These are phyloP conservation scores for Biscogniauxia sp. DNA, from an alignment of 2,329 filamentous ascomycete species.

Conservation along the genomic window DNA sequence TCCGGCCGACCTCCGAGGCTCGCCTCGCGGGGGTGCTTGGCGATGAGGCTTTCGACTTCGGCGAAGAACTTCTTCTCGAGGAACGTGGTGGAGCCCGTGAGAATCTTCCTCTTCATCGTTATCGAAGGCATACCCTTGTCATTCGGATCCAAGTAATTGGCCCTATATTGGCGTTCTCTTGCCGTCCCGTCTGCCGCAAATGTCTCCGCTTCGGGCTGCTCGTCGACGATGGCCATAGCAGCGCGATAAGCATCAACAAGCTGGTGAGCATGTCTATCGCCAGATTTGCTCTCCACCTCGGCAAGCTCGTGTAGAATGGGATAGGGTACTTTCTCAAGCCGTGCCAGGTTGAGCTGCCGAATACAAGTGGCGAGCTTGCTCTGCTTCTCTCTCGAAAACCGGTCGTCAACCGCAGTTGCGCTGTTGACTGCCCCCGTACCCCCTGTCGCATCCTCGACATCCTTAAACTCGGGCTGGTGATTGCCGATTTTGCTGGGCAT, in stretches of 20 bases:
- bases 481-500: conserved; percentile 67
- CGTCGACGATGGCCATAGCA: conserved; percentile 74
- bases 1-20: conserved; percentile 87
- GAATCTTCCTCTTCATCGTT: conserved; percentile 72
- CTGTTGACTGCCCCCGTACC: conserved; percentile 45
- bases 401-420: conserved; percentile 62
- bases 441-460: conserved; percentile 60
- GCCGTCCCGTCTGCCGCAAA: conserved; percentile 62
- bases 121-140: conserved; percentile 62
- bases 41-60: conserved; percentile 73
- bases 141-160: conserved; percentile 74
- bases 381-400: conserved; percentile 81
- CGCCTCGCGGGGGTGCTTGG: conserved; percentile 83
- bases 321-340: conserved; percentile 64
- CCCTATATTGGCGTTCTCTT: conserved; percentile 72
- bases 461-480: conserved; percentile 65
- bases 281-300: conserved; percentile 67
- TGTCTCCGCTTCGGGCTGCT: conserved; percentile 60
- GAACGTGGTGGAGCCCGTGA: conserved; percentile 75
- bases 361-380: conserved; percentile 76
- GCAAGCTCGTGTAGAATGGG: conserved; percentile 75
- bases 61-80: conserved; percentile 79
- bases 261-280: conserved; percentile 69
- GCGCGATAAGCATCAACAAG: conserved; percentile 81
- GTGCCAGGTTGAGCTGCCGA: conserved; percentile 71